phyloP scores from a whole-genome alignment of 345 rosid species.

The Aegle marmelos region DNA sequence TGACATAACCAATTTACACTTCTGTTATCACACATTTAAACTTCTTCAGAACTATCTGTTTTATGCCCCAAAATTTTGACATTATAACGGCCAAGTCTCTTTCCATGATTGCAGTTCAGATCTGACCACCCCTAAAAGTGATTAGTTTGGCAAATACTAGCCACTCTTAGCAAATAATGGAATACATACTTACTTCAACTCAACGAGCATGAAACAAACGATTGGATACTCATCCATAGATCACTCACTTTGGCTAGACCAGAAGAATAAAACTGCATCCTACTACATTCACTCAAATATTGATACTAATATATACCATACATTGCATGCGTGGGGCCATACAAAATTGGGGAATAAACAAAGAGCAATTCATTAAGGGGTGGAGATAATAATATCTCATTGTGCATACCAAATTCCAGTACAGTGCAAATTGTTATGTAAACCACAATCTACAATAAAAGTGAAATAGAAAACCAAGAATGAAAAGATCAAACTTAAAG shows the following conservation, averaged over 20 bases:
- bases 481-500: conserved; percentile 10
- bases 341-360: no score
- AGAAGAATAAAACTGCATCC: neutral
- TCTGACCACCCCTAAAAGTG: neutral
- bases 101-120: neutral
- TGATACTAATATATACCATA: neutral
- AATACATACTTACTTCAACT: neutral
- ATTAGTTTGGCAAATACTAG: neutral
- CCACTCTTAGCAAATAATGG: neutral
- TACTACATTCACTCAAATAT: neutral
- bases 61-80: neutral
- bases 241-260: neutral
- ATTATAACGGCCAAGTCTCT: neutral
- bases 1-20: neutral
- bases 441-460: neutral
- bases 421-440: neutral
- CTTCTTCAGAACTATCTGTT: neutral
- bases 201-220: neutral
- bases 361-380: no score
- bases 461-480: neutral
- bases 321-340: neutral
- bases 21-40: neutral
- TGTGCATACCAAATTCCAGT: neutral
- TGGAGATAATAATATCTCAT: neutral
- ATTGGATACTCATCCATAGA: neutral